Base-by-base conservation (phyloP, 2,329 filamentous ascomycete species). In the Tolypocladium cylindrosporum region DNA sequence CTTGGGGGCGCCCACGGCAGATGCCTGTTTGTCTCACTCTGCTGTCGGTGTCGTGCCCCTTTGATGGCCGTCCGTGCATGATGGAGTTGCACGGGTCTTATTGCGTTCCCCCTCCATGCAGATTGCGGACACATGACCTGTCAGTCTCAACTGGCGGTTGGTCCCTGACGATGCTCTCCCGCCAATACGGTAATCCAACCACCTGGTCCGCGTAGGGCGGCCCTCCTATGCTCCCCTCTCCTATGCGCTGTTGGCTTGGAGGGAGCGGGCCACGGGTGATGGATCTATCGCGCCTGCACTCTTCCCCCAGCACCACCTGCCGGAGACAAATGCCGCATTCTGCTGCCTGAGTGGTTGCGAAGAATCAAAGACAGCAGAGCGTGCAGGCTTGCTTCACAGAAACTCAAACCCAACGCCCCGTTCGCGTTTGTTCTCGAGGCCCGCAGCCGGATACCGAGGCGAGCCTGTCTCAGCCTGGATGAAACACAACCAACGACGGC, bases 391-490 rank as follows among this genome's bases (percentile, higher is more conserved):
- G 11, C 21, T 48, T 27, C 16, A 21, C 19, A 37, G 19, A 34
- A 19, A 16, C 13, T 24, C 11, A 27, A n/a, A 11, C 10, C 31
- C 9, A 21, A 36, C 31, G 54, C 41, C 55, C 36, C 24, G 39
- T 27, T 43, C 21, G 41, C 48, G n/a, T 19, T 36, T 53, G 42
- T 45, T 50, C 54, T 10, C n/a, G 31, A 55, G 52, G 24, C 37
- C 51, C 41, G 48, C 56, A 39, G 31, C 42, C 45, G 45, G 56
- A 58, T 55, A 61, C 56, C 58, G 61, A 61, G 58, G 59, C 62
- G 60, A 63, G 59, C 57, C 56, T 69, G 68, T 71, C 69, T 71
- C 67, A 71, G 65, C 65, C 63, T 61, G 61, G 59, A 64, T 65
- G 66, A 69, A 69, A 67, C 64, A 66, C 63, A 65, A 58, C 68